These are phyloP conservation scores for Colletotrichum acutatum DNA, from an alignment of 2,329 filamentous ascomycete genomes.

Conservation along the genomic window DNA sequence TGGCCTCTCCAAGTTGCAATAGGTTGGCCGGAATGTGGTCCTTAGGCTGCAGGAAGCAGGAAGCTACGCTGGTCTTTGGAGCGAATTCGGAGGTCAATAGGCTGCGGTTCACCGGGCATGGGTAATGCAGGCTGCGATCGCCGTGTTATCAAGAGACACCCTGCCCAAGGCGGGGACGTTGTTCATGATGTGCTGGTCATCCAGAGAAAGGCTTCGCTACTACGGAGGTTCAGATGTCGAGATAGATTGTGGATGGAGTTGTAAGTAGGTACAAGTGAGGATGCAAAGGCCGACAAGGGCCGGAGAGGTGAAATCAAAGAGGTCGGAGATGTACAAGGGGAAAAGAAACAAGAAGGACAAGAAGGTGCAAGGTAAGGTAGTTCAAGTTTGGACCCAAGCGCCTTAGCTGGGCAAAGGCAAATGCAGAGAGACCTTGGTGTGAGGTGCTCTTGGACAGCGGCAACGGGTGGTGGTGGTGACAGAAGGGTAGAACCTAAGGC, in stretches of 20 bases:
- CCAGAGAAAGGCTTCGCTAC: slow-evolving; percentile 20
- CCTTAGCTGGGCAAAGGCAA: background rate
- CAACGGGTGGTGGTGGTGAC: background rate
- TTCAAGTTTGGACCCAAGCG: background rate
- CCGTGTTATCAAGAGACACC: slow-evolving; percentile 48
- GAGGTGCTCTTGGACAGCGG: background rate
- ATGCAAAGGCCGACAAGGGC: slow-evolving; percentile 1
- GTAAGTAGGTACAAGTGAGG: background rate
- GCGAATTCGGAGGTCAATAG: background rate
- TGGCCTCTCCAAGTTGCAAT: background rate
- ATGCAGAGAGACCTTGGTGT: background rate
- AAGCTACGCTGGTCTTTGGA: background rate
- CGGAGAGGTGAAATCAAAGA: background rate
- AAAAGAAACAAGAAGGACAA: slow-evolving; percentile 4
- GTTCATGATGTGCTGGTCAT: slow-evolving; percentile 44
- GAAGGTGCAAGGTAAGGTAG: background rate
- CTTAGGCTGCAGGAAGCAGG: background rate
- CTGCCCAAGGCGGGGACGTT: slow-evolving; percentile 47
- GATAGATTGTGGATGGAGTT: background rate
- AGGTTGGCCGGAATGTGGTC: background rate
- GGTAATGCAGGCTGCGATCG: slow-evolving; percentile 38
- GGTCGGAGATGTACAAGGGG: background rate
- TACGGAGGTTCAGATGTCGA: background rate
- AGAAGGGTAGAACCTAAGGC: slow-evolving; percentile 11
- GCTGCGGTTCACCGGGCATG: slow-evolving; percentile 32